These are phyloP conservation scores for Coemansia sp. DNA, from an alignment of 192 early-diverging fungal species.

Conservation along the genomic window DNA sequence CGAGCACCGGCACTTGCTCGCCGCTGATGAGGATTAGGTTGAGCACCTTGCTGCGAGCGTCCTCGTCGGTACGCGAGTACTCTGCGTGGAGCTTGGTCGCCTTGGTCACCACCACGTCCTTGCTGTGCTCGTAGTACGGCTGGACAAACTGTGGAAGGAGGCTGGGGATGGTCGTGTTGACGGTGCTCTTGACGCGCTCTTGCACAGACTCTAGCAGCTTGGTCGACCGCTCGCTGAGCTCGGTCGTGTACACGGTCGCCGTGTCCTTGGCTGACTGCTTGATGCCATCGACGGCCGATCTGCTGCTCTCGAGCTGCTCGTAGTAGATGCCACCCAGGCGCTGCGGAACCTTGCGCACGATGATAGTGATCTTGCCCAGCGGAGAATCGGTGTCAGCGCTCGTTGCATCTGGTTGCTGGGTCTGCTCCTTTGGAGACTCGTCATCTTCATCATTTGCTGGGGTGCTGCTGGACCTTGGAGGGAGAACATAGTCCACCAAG, in stretches of 20 bases:
- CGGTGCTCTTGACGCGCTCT: constrained; percentile 36
- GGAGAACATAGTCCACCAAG: constrained; percentile 61
- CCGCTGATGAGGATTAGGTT: constrained; percentile 54
- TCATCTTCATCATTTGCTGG: background rate
- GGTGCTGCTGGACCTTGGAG: background rate
- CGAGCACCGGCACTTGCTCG: constrained; percentile 53
- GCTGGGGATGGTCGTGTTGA: constrained; percentile 43
- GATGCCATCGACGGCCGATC: constrained; percentile 33
- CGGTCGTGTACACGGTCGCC: constrained; percentile 42
- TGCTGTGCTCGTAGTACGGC: constrained; percentile 51
- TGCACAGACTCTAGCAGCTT: constrained; percentile 39
- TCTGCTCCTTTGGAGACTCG: background rate
- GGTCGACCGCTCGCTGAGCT: constrained; percentile 44
- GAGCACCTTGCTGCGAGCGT: constrained; percentile 45
- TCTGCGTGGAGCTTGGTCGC: constrained; percentile 49
- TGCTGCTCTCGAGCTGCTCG: constrained; percentile 45
- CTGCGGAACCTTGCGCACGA: constrained; percentile 53
- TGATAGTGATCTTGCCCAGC: constrained; percentile 45
- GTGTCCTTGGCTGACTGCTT: constrained; percentile 49
- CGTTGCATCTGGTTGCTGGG: background rate
- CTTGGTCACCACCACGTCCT: constrained; percentile 50
- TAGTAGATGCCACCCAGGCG: constrained; percentile 46
- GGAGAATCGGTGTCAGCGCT: constrained; percentile 32
- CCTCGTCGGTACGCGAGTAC: constrained; percentile 51
- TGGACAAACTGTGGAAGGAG: constrained; percentile 48